Evolutionary conservation across 2,329 filamentous ascomycete species (phyloP).

Genomic region (Xenosphaeropsis pyriputrescens): DNA sequence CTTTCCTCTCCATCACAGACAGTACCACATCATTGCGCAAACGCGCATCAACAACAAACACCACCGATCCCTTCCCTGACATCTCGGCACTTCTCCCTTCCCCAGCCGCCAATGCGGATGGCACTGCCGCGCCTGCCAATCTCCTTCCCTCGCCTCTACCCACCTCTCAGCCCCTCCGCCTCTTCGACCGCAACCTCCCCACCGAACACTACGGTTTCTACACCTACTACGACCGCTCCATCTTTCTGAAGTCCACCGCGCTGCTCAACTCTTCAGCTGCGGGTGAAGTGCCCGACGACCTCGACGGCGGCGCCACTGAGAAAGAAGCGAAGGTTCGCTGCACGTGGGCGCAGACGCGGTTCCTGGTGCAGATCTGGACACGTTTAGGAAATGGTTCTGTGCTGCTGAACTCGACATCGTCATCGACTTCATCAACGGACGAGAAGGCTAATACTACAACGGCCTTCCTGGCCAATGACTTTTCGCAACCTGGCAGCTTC

Average conservation of each 20-base stretch:
- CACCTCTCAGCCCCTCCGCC: conserved; percentile 61
- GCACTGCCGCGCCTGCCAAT: conserved; percentile 55
- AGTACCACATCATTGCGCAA: conserved; percentile 9
- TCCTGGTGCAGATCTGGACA: conserved; percentile 54
- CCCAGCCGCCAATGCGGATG: conserved; percentile 49
- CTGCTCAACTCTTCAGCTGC: conserved; percentile 26
- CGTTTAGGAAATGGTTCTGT: conserved; percentile 27
- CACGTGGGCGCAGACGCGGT: conserved; percentile 44
- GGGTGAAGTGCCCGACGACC: conserved; percentile 29
- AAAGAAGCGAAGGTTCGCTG: conserved; percentile 38
- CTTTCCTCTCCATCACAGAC: conserved; percentile 39
- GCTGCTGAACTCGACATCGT: conserved; percentile 20
- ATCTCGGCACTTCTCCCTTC: conserved; percentile 42
- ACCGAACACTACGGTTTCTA: conserved; percentile 93
- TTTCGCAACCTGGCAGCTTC: conserved; percentile 36
- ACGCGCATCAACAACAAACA: conserved; percentile 5
- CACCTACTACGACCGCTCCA: conserved; percentile 75
- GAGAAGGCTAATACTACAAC: neutral
- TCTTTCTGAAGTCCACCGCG: conserved; percentile 56
- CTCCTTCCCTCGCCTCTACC: conserved; percentile 49
- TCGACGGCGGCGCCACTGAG: conserved; percentile 37
- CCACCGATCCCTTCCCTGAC: conserved; percentile 19
- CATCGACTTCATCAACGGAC: neutral
- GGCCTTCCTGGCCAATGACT: conserved; percentile 13
- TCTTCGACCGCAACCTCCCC: conserved; percentile 68